Conservation (phyloP, 768 basidiomycete species). For the Leucosporidium creatinivorum region DNA sequence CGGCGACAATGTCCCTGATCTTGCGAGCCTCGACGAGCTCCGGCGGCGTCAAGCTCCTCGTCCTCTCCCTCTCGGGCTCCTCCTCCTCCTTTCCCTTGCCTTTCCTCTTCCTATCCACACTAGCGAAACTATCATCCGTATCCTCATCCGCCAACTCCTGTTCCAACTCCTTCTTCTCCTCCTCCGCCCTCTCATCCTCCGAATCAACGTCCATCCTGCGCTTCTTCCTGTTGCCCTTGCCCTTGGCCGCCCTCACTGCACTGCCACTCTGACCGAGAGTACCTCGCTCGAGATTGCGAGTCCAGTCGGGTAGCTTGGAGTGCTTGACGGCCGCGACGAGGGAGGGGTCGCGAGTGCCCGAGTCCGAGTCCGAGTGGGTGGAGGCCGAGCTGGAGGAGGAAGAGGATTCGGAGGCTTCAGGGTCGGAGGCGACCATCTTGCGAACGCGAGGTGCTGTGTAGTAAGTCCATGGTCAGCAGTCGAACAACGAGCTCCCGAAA, state of each 20-base stretch:
- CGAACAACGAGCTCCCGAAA: too few relatives aligned
- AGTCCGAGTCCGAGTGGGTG: too few relatives aligned
- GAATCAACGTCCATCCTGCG: background rate
- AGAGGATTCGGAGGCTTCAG: too few relatives aligned
- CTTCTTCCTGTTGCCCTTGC: slow-evolving; percentile 2
- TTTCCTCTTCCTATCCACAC: too few relatives aligned
- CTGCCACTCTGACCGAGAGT: background rate
- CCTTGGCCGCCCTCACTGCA: background rate
- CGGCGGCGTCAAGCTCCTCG: slow-evolving; percentile 37
- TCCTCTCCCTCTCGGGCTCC: slow-evolving; percentile 40
- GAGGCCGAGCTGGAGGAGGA: too few relatives aligned
- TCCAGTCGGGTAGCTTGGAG: slow-evolving; percentile 9
- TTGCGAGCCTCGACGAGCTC: background rate
- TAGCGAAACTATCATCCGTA: background rate
- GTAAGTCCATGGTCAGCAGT: too few relatives aligned
- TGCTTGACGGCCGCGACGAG: background rate
- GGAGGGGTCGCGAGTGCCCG: too few relatives aligned
- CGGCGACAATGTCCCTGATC: background rate
- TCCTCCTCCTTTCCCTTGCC: background rate
- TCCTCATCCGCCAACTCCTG: background rate
- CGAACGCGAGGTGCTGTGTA: too few relatives aligned
- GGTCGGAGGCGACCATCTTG: too few relatives aligned
- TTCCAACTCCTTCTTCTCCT: background rate
- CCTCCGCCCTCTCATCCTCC: background rate
- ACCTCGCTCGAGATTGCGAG: background rate